Conservation (phyloP, 306 rosid species). For the Prunus kanzakura region DNA sequence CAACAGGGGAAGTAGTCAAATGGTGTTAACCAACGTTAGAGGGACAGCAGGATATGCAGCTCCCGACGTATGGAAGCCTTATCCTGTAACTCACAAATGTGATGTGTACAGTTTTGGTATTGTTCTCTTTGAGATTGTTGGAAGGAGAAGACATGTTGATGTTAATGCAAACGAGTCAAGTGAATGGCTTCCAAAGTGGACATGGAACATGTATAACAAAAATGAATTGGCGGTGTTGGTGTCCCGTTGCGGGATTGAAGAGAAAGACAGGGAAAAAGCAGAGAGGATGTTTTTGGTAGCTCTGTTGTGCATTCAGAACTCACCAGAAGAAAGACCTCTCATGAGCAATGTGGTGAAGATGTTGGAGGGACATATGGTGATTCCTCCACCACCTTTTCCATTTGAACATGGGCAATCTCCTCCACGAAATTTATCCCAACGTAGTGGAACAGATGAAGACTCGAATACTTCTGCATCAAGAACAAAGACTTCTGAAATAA, state of each 20-base stretch:
- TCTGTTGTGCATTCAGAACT: conserved; percentile 40
- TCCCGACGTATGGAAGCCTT: too few species aligned
- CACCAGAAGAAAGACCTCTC: conserved; percentile 26
- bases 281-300: conserved; percentile 37
- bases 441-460: conserved; percentile 17
- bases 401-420: neutral
- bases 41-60: too few species aligned
- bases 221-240: neutral
- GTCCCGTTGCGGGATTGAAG: conserved; percentile 29
- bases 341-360: conserved; percentile 47
- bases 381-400: conserved; percentile 20
- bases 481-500: neutral
- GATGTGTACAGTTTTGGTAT: too few species aligned
- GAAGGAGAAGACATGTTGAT: too few species aligned
- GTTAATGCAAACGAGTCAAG: too few species aligned
- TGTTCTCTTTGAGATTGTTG: too few species aligned
- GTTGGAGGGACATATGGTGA: conserved; percentile 47
- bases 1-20: too few species aligned
- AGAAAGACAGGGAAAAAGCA: conserved; percentile 26
- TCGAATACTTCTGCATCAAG: conserved; percentile 22
- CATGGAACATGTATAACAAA: too few species aligned
- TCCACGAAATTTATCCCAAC: neutral
- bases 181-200: too few species aligned
- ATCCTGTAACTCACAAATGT: too few species aligned
- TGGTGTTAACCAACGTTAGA: too few species aligned